Evolutionary conservation across 805 yeast species (phyloP).

Genomic region (Metschnikowia baotianmanensis): DNA sequence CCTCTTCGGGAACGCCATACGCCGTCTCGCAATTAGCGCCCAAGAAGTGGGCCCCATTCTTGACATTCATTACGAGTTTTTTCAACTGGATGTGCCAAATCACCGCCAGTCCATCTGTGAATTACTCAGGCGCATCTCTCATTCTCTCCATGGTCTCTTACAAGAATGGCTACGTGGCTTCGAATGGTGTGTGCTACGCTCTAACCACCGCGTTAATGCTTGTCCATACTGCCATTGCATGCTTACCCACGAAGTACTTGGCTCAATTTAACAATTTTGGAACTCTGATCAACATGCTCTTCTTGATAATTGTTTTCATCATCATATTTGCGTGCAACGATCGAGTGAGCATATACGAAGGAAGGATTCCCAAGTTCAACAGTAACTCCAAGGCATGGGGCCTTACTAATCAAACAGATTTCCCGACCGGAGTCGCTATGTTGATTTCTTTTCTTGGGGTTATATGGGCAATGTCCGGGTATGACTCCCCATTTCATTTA

Average conservation of each 20-base stretch:
- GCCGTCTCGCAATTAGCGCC: slow-evolving; percentile 66
- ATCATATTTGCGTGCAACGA: slow-evolving; percentile 54
- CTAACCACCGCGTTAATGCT: slow-evolving; percentile 52
- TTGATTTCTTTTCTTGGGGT: slow-evolving; percentile 59
- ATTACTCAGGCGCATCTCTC: slow-evolving; percentile 54
- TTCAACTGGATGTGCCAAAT: slow-evolving; percentile 64
- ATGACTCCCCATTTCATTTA: slow-evolving; percentile 71
- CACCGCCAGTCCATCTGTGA: slow-evolving; percentile 61
- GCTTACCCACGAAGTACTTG: slow-evolving; percentile 53
- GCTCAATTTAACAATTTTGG: slow-evolving; percentile 52
- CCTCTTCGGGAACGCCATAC: slow-evolving; percentile 67
- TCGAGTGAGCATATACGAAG: slow-evolving; percentile 32
- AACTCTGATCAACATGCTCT: slow-evolving; percentile 47
- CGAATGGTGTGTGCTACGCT: slow-evolving; percentile 50
- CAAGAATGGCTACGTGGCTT: slow-evolving; percentile 36
- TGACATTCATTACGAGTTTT: slow-evolving; percentile 65
- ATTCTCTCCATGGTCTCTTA: slow-evolving; percentile 50
- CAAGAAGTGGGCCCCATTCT: slow-evolving; percentile 47
- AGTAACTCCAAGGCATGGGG: slow-evolving; percentile 51
- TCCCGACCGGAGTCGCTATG: slow-evolving; percentile 60
- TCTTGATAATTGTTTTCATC: slow-evolving; percentile 51
- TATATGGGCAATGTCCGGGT: slow-evolving; percentile 73
- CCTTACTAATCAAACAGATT: slow-evolving; percentile 55
- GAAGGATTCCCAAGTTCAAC: slow-evolving; percentile 47
- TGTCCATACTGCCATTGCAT: slow-evolving; percentile 46